These are phyloP conservation scores for Cucumis hystrix DNA, from an alignment of 306 rosid species.

Conservation along the genomic window DNA sequence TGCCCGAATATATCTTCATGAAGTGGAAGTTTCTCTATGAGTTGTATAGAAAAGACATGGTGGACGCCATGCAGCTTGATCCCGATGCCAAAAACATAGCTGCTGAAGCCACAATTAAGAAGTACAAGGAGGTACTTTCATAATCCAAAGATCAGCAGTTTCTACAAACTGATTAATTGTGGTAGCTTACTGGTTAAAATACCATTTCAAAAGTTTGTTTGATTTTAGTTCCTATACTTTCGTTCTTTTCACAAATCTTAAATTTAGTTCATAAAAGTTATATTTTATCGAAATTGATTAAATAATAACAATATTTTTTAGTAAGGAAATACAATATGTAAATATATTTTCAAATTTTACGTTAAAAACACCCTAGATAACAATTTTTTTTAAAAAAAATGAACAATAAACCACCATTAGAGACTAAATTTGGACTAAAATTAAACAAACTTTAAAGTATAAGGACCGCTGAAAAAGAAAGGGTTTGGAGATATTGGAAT, in stretches of 20 bases:
- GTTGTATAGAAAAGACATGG: conserved; percentile 34
- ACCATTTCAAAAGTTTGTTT: too few relatives aligned
- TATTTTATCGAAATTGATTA: too few relatives aligned
- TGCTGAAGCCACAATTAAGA: conserved; percentile 20
- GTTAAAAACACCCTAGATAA: too few relatives aligned
- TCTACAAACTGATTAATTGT: background rate
- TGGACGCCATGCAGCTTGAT: background rate
- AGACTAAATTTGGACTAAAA: background rate
- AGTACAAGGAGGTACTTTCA: conserved; percentile 32
- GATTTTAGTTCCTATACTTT: too few relatives aligned
- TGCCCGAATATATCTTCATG: conserved; percentile 16
- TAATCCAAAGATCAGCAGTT: background rate
- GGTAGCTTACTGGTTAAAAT: background rate
- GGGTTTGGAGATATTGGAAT: background rate
- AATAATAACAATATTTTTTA: too few relatives aligned
- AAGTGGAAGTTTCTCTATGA: conserved; percentile 25
- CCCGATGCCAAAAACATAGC: conserved; percentile 14
- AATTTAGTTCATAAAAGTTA: too few relatives aligned
- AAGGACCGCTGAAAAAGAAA: background rate
- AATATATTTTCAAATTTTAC: too few relatives aligned
- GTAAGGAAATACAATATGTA: too few relatives aligned
- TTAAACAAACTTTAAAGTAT: too few relatives aligned
- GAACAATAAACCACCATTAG: too few relatives aligned
- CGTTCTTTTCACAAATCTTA: too few relatives aligned
- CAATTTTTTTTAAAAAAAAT: too few relatives aligned